These are phyloP conservation scores for Lagerstroemia speciosa DNA, from an alignment of 345 rosid genomes.

Conservation along the genomic window DNA sequence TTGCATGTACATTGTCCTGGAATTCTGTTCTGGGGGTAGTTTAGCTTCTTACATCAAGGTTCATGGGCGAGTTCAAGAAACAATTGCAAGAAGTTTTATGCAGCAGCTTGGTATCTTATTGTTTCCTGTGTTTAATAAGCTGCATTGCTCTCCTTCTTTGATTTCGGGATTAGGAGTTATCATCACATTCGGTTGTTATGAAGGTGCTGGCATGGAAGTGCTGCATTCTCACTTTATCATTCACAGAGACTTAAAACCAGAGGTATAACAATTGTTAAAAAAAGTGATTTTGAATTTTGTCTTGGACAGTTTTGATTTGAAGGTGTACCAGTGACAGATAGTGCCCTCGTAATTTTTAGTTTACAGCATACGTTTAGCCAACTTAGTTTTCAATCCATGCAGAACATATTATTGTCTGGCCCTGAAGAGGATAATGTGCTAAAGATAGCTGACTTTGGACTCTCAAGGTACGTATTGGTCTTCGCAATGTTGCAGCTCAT, in stretches of 20 bases:
- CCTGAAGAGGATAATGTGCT: constrained; percentile 33
- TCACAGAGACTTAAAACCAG: constrained; percentile 61
- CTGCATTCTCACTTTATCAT: constrained; percentile 42
- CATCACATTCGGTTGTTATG: constrained; percentile 6
- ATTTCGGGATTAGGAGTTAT: no score
- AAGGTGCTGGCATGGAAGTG: constrained; percentile 58
- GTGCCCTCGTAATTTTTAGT: neutral
- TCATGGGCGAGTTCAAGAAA: constrained; percentile 44
- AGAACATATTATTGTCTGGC: constrained; percentile 53
- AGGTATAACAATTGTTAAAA: constrained; percentile 20
- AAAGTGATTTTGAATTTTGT: neutral
- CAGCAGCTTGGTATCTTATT: constrained; percentile 46
- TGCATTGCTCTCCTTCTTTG: neutral
- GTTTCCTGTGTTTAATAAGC: neutral
- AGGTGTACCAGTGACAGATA: neutral
- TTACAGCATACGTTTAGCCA: neutral
- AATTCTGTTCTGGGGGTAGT: constrained; percentile 53
- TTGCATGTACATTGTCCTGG: constrained; percentile 38
- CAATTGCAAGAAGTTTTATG: constrained; percentile 42
- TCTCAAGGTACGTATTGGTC: constrained; percentile 37
- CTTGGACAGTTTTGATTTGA: neutral
- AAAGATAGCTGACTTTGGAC: constrained; percentile 75
- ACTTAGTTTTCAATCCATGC: neutral
- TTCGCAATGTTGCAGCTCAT: neutral
- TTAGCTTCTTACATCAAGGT: constrained; percentile 38